Base-by-base conservation (phyloP, 2,329 filamentous ascomycete species). In the Exophiala sp. region DNA sequence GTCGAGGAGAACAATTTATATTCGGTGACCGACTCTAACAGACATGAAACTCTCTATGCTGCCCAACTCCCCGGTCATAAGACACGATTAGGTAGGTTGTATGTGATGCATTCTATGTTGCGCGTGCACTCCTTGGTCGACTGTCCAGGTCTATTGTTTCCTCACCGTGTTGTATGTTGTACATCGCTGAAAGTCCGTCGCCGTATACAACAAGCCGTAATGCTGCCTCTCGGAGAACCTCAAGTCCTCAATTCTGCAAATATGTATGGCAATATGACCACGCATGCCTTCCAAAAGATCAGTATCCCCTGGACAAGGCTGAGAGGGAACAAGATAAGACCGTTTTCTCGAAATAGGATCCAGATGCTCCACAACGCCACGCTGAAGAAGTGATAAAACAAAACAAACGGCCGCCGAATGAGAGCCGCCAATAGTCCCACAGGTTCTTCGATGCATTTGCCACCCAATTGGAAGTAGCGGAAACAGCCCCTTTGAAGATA, bases 371-470 rank as follows among this genome's bases (percentile, higher is more conserved):
- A 79, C 59, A 97, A 82, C 2, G 93, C 93, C 24, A 98, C 93
- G 22, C 83, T 80, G 71, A 96, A 98, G 73, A 98, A 98, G 70
- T 98, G 93, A 66, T 85, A 86, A 60, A 93, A 83, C 32, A 98
- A 80, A 32, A 89, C 78, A 44, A 82, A 68, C 0, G 93, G 93
- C 46, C 82, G 79, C 43, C 83, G 79, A 58, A 95, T 83, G 50
- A 97, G 77, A 11, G 89, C 93, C 0, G 81, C 88, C 7, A 98
- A 75, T 52, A 98, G 73, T 23, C 86, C 86, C 39, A 85, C 82
- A 2, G 93, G 93, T 27, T 86, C 88, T 56, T 86, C 81, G 18
- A 88, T 79, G 68, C 82, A 81, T 53, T 82, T 81, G 41, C 83
- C 79, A 35, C 83, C 83, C 27, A 75, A 76, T 65, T 88, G 76